Conservation (phyloP, 768 basidiomycete species). For the Russula brevipes region DNA sequence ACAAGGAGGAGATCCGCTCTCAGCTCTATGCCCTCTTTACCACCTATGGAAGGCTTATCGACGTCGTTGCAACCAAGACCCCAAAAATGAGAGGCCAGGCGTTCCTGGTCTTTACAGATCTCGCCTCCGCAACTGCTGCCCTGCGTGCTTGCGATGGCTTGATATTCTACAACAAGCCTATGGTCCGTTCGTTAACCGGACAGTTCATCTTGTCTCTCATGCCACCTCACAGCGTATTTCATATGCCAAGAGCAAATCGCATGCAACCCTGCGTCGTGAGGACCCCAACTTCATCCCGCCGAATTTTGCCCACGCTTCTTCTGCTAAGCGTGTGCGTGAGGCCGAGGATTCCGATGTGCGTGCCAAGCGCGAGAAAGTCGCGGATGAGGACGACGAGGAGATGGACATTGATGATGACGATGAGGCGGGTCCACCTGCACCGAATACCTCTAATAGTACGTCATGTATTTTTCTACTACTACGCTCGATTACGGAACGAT, state of each 20-base stretch:
- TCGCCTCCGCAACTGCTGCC: slow-evolving; percentile 85
- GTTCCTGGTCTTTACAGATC: slow-evolving; percentile 92
- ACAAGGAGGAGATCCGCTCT: slow-evolving; percentile 80
- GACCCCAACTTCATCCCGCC: slow-evolving; percentile 80
- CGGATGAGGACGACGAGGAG: slow-evolving; percentile 70
- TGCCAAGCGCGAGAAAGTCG: slow-evolving; percentile 53
- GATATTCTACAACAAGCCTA: slow-evolving; percentile 86
- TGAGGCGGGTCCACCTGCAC: slow-evolving; percentile 36
- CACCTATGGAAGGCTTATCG: slow-evolving; percentile 89
- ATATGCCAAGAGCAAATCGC: slow-evolving; percentile 87
- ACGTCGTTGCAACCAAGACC: slow-evolving; percentile 85
- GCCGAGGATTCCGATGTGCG: slow-evolving; percentile 48
- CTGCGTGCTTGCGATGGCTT: slow-evolving; percentile 92
- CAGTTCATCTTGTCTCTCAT: slow-evolving; percentile 21
- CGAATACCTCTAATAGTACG: slow-evolving; percentile 44
- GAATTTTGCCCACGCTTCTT: slow-evolving; percentile 54
- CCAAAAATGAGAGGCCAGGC: slow-evolving; percentile 89
- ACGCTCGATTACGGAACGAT: slow-evolving; percentile 4
- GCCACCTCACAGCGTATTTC: slow-evolving; percentile 61
- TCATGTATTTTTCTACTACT: slow-evolving; percentile 26
- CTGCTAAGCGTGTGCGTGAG: slow-evolving; percentile 59
- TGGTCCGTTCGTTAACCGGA: slow-evolving; percentile 50
- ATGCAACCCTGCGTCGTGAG: slow-evolving; percentile 72
- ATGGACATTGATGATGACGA: slow-evolving; percentile 96
- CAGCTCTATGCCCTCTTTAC: slow-evolving; percentile 88